Evolutionary conservation across 2,329 filamentous ascomycete species (phyloP).

Genomic region (Aspergillus brasiliensis): DNA sequence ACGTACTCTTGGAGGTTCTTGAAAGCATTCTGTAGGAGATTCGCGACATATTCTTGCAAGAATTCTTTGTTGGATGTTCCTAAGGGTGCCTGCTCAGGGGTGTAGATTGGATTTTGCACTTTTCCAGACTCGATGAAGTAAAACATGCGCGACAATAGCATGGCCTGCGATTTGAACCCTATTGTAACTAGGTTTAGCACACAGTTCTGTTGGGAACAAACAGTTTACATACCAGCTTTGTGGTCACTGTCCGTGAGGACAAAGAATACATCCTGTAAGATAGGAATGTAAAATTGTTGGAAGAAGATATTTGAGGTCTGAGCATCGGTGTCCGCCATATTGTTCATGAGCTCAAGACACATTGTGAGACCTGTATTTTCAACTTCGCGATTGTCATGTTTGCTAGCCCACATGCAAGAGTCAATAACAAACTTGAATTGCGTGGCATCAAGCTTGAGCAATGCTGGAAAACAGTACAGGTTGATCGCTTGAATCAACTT

Average conservation of each 20-base stretch:
- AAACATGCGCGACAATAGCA: slow-evolving; percentile 92
- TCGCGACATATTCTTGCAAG: slow-evolving; percentile 82
- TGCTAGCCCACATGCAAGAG: slow-evolving; percentile 99
- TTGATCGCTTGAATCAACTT: slow-evolving; percentile 96
- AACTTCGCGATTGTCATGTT: slow-evolving; percentile 98
- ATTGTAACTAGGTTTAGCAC: slow-evolving; percentile 8
- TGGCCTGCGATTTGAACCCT: slow-evolving; percentile 95
- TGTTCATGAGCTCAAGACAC: slow-evolving; percentile 96
- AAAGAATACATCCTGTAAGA: slow-evolving; percentile 97
- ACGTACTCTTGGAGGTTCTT: slow-evolving; percentile 85
- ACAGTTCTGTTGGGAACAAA: not conserved
- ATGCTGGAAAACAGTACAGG: slow-evolving; percentile 90
- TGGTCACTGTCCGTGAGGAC: slow-evolving; percentile 96
- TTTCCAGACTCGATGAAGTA: slow-evolving; percentile 89
- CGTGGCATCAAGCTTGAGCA: slow-evolving; percentile 89
- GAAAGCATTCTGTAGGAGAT: slow-evolving; percentile 84
- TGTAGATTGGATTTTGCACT: slow-evolving; percentile 90
- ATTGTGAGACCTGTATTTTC: slow-evolving; percentile 96
- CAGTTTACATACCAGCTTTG: slow-evolving; percentile 69
- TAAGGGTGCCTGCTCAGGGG: slow-evolving; percentile 74
- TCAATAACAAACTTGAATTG: slow-evolving; percentile 99
- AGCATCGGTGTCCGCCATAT: slow-evolving; percentile 89
- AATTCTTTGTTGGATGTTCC: slow-evolving; percentile 92
- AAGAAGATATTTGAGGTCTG: slow-evolving; percentile 93
- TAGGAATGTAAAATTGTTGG: slow-evolving; percentile 94